These are phyloP conservation scores for Plasmopara muralis DNA, from an alignment of 352 stramenopile genomes.

Conservation along the genomic window DNA sequence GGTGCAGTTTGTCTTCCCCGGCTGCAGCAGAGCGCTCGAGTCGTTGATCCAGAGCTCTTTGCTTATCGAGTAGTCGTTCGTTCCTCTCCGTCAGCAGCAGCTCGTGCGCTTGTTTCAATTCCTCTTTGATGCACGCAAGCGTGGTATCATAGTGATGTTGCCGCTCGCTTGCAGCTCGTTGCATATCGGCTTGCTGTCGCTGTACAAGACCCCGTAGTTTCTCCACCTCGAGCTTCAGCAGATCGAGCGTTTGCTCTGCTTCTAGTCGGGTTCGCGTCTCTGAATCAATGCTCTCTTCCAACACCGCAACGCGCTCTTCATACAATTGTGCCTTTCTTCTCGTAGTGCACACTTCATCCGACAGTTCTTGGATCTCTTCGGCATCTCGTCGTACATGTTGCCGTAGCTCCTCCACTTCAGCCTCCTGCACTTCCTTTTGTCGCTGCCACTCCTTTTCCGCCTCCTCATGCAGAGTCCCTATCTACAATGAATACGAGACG, in stretches of 20 bases:
- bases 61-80: constrained; percentile 55
- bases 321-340: constrained; percentile 23
- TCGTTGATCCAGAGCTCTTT: constrained; percentile 39
- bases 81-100: constrained; percentile 48
- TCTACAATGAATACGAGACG: constrained; percentile 12
- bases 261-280: constrained; percentile 48
- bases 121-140: constrained; percentile 25
- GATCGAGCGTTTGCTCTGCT: constrained; percentile 57
- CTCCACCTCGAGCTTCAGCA: constrained; percentile 62
- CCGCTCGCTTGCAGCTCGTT: constrained; percentile 21
- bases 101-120: constrained; percentile 48
- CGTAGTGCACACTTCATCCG: constrained; percentile 36
- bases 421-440: constrained; percentile 31
- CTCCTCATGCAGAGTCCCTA: constrained; percentile 50
- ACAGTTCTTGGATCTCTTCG: constrained; percentile 45
- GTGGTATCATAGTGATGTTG: constrained; percentile 28
- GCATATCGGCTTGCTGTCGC: constrained; percentile 45
- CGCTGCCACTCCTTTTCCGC: constrained; percentile 41
- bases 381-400: constrained; percentile 36
- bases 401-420: constrained; percentile 47
- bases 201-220: constrained; percentile 54
- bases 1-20: constrained; percentile 16
- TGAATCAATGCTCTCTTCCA: constrained; percentile 53
- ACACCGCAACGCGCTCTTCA: constrained; percentile 45
- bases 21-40: constrained; percentile 22